Evolutionary conservation across 2,329 filamentous ascomycete genomes (phyloP), one percentile per base, ranked within the genome.

Genomic region (Aspergillus sp.): DNA sequence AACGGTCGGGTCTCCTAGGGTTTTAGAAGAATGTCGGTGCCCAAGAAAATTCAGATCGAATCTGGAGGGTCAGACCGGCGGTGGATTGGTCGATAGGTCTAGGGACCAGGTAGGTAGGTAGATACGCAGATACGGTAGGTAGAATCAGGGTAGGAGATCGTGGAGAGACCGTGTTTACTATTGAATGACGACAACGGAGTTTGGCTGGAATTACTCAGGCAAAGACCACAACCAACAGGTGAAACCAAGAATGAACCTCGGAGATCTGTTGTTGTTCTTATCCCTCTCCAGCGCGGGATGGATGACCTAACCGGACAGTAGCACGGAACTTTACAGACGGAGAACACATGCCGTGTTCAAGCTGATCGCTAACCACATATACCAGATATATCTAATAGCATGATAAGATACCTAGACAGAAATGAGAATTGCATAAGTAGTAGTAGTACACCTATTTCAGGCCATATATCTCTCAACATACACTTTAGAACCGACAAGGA

Each of bases 1-100:
- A 49, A 30, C 26, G 26, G 26, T 30, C 26, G 26, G 26, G 26
- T 30, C 10, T 30, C 9, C 26, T 24, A 38, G 32, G 35, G 40
- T 22, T 22, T 22, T 22, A 46, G 32, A 35, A 16, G 44, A 48
- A 49, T 47, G 49, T 59, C 51, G 54, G 42, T 61, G 52, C 59
- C 57, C 57, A 60, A 60, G 48, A 42, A 45, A 32, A 46, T 26
- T 20, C 10, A 33, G n/a, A 22, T 30, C 8, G 51, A 45, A 22
- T 22, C 22, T 38, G 41, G 46, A 49, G 52, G 52, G 50, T 47
- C 36, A 46, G 51, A 22, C 48, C 36, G 42, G 33, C 41, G 33
- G 42, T 46, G 47, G 49, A 46, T 16, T 20, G 17, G 13, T 48
- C n/a, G 19, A 9, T 26, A 36, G 38, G 16, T 36, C 33, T 8